Conservation (phyloP, 495 filamentous ascomycete species). For the Lineolata rhizophorae region DNA sequence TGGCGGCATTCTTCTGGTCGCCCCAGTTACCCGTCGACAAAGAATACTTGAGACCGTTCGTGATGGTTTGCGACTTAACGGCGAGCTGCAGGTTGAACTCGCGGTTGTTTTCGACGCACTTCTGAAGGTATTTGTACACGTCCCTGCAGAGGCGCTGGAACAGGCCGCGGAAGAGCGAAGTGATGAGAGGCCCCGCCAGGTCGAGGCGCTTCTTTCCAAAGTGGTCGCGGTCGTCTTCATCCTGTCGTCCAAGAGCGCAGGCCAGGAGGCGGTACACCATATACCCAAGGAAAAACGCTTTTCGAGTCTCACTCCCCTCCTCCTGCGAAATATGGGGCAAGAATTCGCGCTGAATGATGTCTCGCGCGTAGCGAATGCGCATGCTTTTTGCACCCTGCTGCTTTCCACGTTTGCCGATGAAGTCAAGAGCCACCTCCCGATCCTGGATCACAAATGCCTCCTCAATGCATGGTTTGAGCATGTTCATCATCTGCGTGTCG, state of each 20-base stretch:
- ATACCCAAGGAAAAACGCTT: slow-evolving; percentile 96
- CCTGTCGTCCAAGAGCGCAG: slow-evolving; percentile 71
- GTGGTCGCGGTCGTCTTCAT: slow-evolving; percentile 92
- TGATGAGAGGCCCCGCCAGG: slow-evolving; percentile 80
- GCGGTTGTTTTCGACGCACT: slow-evolving; percentile 66
- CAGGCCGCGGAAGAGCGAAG: slow-evolving; percentile 73
- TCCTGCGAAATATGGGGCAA: slow-evolving; percentile 89
- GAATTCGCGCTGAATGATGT: slow-evolving; percentile 91
- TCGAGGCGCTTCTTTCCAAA: slow-evolving; percentile 98
- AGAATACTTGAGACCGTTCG: slow-evolving; percentile 86
- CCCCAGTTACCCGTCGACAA: slow-evolving; percentile 99
- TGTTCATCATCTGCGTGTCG: slow-evolving; percentile 92
- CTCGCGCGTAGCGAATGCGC: slow-evolving; percentile 74
- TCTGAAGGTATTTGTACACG: slow-evolving; percentile 70
- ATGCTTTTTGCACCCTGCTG: slow-evolving; percentile 58
- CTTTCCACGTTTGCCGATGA: slow-evolving; percentile 78
- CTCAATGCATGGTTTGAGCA: slow-evolving; percentile 88
- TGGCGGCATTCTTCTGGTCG: slow-evolving; percentile 93
- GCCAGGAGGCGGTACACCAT: slow-evolving; percentile 93
- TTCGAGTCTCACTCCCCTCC: slow-evolving; percentile 89
- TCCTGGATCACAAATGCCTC: slow-evolving; percentile 93
- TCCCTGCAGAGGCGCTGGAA: slow-evolving; percentile 77
- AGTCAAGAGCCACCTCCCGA: slow-evolving; percentile 84
- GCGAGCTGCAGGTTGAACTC: slow-evolving; percentile 80
- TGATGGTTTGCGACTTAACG: slow-evolving; percentile 75